Conservation (phyloP, 495 filamentous ascomycete species). For the Tuber indicum region DNA sequence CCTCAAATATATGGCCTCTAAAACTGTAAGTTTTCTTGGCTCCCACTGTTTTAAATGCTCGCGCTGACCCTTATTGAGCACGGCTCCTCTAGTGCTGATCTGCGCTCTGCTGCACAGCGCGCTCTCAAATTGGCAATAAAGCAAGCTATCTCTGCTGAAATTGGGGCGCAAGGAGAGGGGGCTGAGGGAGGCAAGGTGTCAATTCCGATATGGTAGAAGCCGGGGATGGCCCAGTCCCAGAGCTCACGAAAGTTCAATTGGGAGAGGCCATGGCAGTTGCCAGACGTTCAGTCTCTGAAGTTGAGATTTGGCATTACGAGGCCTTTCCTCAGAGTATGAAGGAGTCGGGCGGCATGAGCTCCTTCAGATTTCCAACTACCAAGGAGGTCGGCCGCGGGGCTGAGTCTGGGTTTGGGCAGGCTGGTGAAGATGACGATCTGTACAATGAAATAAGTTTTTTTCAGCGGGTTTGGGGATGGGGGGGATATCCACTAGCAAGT, state of each 20-base stretch:
- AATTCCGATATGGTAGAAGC: slow-evolving; percentile 73
- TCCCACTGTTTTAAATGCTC: not conserved
- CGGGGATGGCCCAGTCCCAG: slow-evolving; percentile 89
- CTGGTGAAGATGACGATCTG: slow-evolving; percentile 81
- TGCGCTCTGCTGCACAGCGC: slow-evolving; percentile 96
- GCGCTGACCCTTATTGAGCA: slow-evolving; percentile 47
- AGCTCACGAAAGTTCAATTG: slow-evolving; percentile 89
- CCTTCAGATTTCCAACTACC: slow-evolving; percentile 89
- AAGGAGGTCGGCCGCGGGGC: slow-evolving; percentile 53
- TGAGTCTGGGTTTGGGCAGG: slow-evolving; percentile 67
- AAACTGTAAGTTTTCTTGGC: slow-evolving; percentile 51
- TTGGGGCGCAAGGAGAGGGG: slow-evolving; percentile 78
- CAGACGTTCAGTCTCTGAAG: slow-evolving; percentile 86
- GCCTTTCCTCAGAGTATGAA: slow-evolving; percentile 99
- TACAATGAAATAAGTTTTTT: slow-evolving; percentile 51
- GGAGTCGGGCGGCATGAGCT: slow-evolving; percentile 85
- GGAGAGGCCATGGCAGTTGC: slow-evolving; percentile 96
- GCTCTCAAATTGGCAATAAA: slow-evolving; percentile 99
- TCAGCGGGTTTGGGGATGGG: slow-evolving; percentile 8
- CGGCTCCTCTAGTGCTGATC: slow-evolving; percentile 98
- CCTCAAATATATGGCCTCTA: slow-evolving; percentile 83
- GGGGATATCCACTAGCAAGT: not conserved
- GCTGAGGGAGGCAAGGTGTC: slow-evolving; percentile 74
- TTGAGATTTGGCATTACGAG: slow-evolving; percentile 96
- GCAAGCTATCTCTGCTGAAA: slow-evolving; percentile 83